Evolutionary conservation across 106 monocot genomes (phyloP), one percentile per base, ranked within the genome.

Genomic region (Agapanthus africanus): DNA sequence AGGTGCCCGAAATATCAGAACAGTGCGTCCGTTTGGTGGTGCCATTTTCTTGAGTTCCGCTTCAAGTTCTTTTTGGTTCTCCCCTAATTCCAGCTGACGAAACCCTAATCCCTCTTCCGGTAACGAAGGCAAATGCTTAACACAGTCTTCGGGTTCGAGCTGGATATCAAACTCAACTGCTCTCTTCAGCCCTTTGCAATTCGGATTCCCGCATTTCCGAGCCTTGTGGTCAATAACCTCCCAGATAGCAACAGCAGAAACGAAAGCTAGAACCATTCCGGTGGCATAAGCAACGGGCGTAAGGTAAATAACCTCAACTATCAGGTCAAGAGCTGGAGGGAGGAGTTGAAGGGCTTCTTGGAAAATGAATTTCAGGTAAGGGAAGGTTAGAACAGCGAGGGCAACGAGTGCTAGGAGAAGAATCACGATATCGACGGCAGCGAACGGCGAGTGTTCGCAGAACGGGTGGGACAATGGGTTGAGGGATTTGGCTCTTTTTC

Each of bases 31-130:
- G 64, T 95, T 95, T 35, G 68, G 70, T 23, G 95, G 95, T 3
- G 95, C 95, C 95, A 95, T 91, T 81, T 95, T 95, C 81, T 75
- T 91, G 16, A 95, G 85, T 80, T 95, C 95, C 4, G 91, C 86
- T 49, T 91, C 95, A 4, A 95, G 78, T 47, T 95, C 95, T 67
- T 91, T 88, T 40, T 84, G 88, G 27, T 87, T 88, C 59, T 74
- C 37, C 30, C 88, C 88, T 2, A 91, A 57, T 38, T 81, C 85
- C 38, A 88, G 47, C 1, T 81, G 80, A 34, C 62, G 69, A 0
- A 76, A 56, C 40, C 77, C 88, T 18, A 78, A 51, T 5, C 59
- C 63, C 16, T 76, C 88, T 21, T 66, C 65, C 7, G 79, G 81
- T 42, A 72, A 32, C 7, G 72, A 70, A 5, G 78, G 80, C 57